Base-by-base conservation (phyloP, 129 eudicot species). In the Flaveria bidentis region DNA sequence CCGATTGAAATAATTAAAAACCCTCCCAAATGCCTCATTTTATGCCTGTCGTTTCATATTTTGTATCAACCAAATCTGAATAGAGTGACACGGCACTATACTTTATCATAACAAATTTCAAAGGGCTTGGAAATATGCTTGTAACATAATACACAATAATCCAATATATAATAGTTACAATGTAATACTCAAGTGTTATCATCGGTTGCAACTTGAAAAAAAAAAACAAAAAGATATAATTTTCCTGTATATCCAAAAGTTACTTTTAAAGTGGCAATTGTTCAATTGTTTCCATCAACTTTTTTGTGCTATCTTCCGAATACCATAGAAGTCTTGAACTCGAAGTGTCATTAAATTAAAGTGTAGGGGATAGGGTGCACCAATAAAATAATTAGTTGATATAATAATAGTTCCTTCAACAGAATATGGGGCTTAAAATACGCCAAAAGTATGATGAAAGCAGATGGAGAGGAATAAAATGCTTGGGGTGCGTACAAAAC, bases 351-450 rank as follows among this genome's bases (percentile, higher is more conserved):
- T 53, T 25, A 50, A 64, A 41, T 30, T 64, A 39, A 20, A 50
- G n/a, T 16, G 9, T 62, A 44, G 23, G 78, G 82, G 66, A 73
- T 52, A 79, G 47, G 53, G 64, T 65, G 61, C 18, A 65, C 30
- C 22, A 26, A 1, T 1, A 44, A 45, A 8, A 0, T 16, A 17
- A 71, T 61, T 67, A 69, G 47, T 65, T 73, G 39, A 53, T 36
- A 79, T 60, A 61, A 36, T 61, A 71, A 9, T 50, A 23, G n/a
- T 62, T 63, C 16, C 69, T 61, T 36, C 23, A 77, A 42, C 75
- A 22, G 47, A 50, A 42, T 78, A 58, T 78, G 71, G 53, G 72
- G 76, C 76, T 78, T 69, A 78, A 78, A 69, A 42, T 69, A 69
- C 63, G 76, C 76, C 11, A 20, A 39, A 53, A 25, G 12, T 30